Evolutionary conservation across 2,329 filamentous ascomycete species (phyloP).

Genomic region (Colletotrichum gloeosporioides): DNA sequence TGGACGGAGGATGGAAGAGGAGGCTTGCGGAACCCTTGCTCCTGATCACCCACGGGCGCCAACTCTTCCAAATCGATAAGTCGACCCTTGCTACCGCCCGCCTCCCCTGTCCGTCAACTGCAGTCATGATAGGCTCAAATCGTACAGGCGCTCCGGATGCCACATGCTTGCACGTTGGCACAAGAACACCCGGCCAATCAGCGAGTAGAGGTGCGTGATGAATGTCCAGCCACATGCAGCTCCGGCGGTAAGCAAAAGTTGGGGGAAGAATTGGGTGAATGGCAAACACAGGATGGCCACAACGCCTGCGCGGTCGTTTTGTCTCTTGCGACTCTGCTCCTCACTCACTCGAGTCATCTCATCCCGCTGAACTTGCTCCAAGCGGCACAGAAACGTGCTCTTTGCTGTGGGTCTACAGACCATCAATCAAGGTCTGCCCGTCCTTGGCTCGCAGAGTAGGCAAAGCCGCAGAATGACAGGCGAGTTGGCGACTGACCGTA

Average conservation of each 20-base stretch:
- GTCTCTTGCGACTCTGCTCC: not conserved
- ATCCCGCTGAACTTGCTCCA: not conserved
- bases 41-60: conserved; percentile 12
- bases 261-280: not conserved
- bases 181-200: conserved; percentile 43
- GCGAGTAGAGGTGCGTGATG: conserved; percentile 39
- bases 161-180: conserved; percentile 27
- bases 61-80: conserved; percentile 23
- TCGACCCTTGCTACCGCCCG: conserved; percentile 30
- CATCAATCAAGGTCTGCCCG: not conserved
- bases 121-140: conserved; percentile 33
- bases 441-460: not conserved
- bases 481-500: not conserved
- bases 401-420: not conserved
- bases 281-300: not conserved
- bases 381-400: not conserved
- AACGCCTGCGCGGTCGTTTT: conserved; percentile 14
- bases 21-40: conserved; percentile 14
- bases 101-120: conserved; percentile 21
- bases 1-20: conserved; percentile 11
- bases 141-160: conserved; percentile 17
- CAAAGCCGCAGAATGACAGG: not conserved
- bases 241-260: conserved; percentile 47
- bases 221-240: conserved; percentile 43
- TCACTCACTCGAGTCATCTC: not conserved